A percentile compares a stretch with the other conserved stretches of the same genome.
Evolutionary conservation across 2,329 filamentous ascomycete genomes (phyloP).

Genomic region (Lachnellula suecica): DNA sequence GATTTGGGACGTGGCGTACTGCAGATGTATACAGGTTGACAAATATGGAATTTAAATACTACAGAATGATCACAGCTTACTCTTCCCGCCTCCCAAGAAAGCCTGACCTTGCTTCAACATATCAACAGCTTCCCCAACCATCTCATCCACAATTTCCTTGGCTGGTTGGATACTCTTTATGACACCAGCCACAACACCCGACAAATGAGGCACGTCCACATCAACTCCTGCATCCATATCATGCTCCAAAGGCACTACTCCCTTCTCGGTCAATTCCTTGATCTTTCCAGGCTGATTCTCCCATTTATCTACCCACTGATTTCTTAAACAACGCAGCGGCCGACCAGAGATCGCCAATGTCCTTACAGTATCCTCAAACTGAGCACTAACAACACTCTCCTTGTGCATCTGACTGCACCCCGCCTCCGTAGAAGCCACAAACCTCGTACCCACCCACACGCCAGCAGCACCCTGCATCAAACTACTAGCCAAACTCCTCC

Average conservation of each 20-base stretch:
- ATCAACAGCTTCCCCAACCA: constrained; percentile 75
- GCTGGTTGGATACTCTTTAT: constrained; percentile 80
- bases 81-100: constrained; percentile 52
- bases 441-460: constrained; percentile 93
- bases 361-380: constrained; percentile 75
- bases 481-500: constrained; percentile 74
- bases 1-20: no score
- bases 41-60: not conserved
- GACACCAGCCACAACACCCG: constrained; percentile 88
- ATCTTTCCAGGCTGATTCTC: constrained; percentile 75
- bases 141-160: constrained; percentile 80
- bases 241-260: constrained; percentile 77
- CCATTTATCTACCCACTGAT: constrained; percentile 83
- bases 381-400: constrained; percentile 75
- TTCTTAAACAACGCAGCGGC: constrained; percentile 76
- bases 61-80: constrained; percentile 27
- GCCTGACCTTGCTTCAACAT: constrained; percentile 61
- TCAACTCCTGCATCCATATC: constrained; percentile 83
- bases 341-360: constrained; percentile 82
- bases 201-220: constrained; percentile 82
- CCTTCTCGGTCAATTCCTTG: constrained; percentile 69
- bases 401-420: constrained; percentile 82
- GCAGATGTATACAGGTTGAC: no score
- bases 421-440: constrained; percentile 81
- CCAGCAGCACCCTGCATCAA: constrained; percentile 86